Percentiles rank a stretch among this genome's conserved stretches.
These are phyloP conservation scores for Botrytis squamosa DNA, from an alignment of 2,329 filamentous ascomycete species.

Conservation along the genomic window DNA sequence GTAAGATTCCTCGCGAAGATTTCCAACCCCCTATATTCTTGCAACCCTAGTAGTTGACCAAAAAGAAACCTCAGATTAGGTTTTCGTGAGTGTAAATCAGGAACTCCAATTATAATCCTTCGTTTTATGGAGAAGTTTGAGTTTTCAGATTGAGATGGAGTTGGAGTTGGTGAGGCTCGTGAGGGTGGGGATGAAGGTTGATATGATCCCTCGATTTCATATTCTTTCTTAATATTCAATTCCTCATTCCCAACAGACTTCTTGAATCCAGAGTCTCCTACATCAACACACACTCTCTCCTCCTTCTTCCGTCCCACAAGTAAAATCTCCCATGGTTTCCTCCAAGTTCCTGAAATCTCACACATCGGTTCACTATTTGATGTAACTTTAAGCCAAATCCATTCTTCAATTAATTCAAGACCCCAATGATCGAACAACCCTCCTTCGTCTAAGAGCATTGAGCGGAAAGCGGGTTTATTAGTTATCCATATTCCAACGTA, in stretches of 20 bases:
- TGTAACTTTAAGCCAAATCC: conserved; percentile 78
- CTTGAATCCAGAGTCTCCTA: background rate
- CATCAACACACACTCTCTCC: background rate
- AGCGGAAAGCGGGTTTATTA: conserved; percentile 59
- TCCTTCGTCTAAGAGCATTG: conserved; percentile 51
- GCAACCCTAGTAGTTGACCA: conserved; percentile 49
- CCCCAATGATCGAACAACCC: conserved; percentile 68
- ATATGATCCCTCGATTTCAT: background rate
- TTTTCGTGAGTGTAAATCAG: conserved; percentile 77
- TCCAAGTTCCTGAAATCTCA: conserved; percentile 54
- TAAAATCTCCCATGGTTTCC: conserved; percentile 75
- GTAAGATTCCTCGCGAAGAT: conserved; percentile 75
- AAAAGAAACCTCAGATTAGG: conserved; percentile 66
- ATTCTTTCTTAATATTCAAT: background rate
- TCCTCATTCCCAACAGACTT: conserved; percentile 45
- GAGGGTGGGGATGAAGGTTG: background rate
- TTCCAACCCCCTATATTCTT: conserved; percentile 61
- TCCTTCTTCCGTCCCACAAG: conserved; percentile 50
- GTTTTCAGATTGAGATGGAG: background rate
- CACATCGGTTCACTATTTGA: conserved; percentile 59
- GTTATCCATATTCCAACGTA: conserved; percentile 76
- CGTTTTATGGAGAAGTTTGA: background rate
- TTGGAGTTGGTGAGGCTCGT: too few relatives aligned
- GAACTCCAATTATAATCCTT: conserved; percentile 62
- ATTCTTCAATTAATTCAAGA: conserved; percentile 64